Conservation (phyloP, 1,284 basidiomycete genomes). For the Serendipita sp. region DNA sequence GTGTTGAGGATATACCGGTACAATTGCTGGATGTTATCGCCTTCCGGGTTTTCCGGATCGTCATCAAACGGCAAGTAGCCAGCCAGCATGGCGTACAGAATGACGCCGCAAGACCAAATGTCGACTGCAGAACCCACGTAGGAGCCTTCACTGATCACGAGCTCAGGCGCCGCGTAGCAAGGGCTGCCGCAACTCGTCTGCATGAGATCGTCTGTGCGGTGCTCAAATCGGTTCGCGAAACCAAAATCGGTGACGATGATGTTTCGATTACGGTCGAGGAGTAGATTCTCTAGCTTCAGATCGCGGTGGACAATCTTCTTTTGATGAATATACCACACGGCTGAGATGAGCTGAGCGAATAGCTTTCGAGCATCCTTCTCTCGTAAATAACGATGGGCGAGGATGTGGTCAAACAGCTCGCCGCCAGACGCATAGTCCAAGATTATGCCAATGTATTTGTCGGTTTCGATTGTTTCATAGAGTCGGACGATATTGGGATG, state of each 20-base stretch:
- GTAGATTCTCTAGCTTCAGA: slow-evolving; percentile 95
- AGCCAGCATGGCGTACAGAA: slow-evolving; percentile 97
- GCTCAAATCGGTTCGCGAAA: slow-evolving; percentile 95
- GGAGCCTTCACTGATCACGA: slow-evolving; percentile 96
- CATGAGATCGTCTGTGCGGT: slow-evolving; percentile 88
- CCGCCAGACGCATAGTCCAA: slow-evolving; percentile 97
- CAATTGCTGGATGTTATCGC: slow-evolving; percentile 98
- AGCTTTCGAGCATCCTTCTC: slow-evolving; percentile 92
- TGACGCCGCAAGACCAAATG: slow-evolving; percentile 98
- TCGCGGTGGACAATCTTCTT: slow-evolving; percentile 99
- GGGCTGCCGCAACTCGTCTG: slow-evolving; percentile 95
- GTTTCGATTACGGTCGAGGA: slow-evolving; percentile 93
- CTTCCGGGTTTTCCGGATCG: slow-evolving; percentile 96
- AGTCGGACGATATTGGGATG: slow-evolving; percentile 98
- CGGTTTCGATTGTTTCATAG: slow-evolving; percentile 98
- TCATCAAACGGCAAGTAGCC: slow-evolving; percentile 99
- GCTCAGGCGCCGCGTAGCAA: slow-evolving; percentile 96
- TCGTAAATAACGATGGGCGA: slow-evolving; percentile 92
- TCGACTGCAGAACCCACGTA: slow-evolving; percentile 99
- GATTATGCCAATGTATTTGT: slow-evolving; percentile 99
- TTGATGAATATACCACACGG: slow-evolving; percentile 97
- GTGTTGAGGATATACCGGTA: slow-evolving; percentile 99
- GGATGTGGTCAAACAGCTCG: slow-evolving; percentile 97
- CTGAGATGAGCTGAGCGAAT: slow-evolving; percentile 96
- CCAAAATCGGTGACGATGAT: slow-evolving; percentile 99